phyloP scores from a whole-genome alignment of 805 yeast species.

The Yamadazyma insecticola region DNA sequence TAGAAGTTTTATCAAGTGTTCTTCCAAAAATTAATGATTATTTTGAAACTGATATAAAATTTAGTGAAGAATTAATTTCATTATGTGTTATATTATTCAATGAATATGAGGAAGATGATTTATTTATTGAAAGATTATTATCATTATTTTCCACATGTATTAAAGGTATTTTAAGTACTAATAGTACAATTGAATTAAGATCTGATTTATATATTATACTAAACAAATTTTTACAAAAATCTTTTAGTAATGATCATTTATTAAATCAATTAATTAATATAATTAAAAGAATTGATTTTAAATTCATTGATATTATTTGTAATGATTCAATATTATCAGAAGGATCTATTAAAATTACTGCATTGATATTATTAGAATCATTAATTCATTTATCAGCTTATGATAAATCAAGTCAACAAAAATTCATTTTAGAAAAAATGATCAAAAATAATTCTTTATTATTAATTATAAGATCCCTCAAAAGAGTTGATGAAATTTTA shows the following conservation, averaged over 20 bases:
- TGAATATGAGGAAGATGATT: conserved; percentile 40
- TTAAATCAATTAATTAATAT: conserved; percentile 48
- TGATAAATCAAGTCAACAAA: conserved; percentile 46
- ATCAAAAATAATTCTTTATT: conserved; percentile 62
- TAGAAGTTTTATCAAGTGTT: conserved; percentile 71
- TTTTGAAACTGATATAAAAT: conserved; percentile 49
- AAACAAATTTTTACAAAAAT: conserved; percentile 57
- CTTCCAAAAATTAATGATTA: conserved; percentile 76
- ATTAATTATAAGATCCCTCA: conserved; percentile 61
- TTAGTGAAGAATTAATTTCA: conserved; percentile 74
- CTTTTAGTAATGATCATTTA: conserved; percentile 36
- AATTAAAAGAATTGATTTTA: conserved; percentile 54
- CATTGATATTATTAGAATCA: conserved; percentile 70
- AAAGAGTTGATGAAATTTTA: conserved; percentile 62
- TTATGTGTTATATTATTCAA: conserved; percentile 65
- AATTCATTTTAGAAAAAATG: conserved; percentile 56
- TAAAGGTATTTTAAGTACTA: conserved; percentile 66
- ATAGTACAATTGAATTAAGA: conserved; percentile 62
- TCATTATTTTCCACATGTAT: conserved; percentile 72
- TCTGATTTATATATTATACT: conserved; percentile 76
- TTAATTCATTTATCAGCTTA: conserved; percentile 54
- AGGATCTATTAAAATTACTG: conserved; percentile 69
- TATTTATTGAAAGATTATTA: conserved; percentile 47
- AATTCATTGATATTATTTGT: conserved; percentile 60
- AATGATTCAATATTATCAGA: conserved; percentile 79